These are phyloP conservation scores for Phytophthora quininea DNA, from an alignment of 352 stramenopile genomes.

Conservation along the genomic window DNA sequence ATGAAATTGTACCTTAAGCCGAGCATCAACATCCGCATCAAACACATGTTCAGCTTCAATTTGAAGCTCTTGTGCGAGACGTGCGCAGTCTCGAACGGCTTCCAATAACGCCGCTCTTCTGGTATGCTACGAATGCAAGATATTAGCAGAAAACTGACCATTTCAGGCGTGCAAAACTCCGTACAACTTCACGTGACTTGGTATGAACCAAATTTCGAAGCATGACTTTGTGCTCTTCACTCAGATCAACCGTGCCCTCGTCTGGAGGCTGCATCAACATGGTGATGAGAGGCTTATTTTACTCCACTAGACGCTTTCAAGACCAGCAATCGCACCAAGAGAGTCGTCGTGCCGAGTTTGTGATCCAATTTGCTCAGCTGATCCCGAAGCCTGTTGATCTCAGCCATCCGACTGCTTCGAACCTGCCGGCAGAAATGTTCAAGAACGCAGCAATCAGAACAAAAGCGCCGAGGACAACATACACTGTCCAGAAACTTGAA, in stretches of 20 bases:
- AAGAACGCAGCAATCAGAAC: neutral
- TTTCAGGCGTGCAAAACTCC: neutral
- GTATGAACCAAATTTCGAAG: constrained; percentile 23
- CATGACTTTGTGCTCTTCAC: constrained; percentile 29
- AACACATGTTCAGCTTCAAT: constrained; percentile 26
- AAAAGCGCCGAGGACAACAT: neutral
- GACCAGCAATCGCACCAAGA: constrained; percentile 17
- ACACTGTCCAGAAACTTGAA: constrained; percentile 50
- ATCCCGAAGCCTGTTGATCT: constrained; percentile 27
- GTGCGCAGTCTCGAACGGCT: constrained; percentile 31
- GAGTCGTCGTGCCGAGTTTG: constrained; percentile 33
- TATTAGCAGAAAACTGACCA: neutral
- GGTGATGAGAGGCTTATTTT: constrained; percentile 3
- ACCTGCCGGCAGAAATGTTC: too few relatives aligned
- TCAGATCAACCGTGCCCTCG: constrained; percentile 10
- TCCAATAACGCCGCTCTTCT: constrained; percentile 32
- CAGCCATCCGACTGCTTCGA: constrained; percentile 24
- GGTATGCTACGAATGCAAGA: constrained; percentile 15
- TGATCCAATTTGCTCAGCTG: constrained; percentile 27
- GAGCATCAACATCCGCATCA: constrained; percentile 20
- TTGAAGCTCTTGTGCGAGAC: constrained; percentile 33
- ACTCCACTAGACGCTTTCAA: too few relatives aligned
- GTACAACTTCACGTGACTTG: constrained; percentile 38
- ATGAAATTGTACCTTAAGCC: constrained; percentile 31
- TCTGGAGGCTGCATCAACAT: constrained; percentile 16